Evolutionary conservation across 306 rosid genomes (phyloP).

Genomic region (Luffa acutangula): DNA sequence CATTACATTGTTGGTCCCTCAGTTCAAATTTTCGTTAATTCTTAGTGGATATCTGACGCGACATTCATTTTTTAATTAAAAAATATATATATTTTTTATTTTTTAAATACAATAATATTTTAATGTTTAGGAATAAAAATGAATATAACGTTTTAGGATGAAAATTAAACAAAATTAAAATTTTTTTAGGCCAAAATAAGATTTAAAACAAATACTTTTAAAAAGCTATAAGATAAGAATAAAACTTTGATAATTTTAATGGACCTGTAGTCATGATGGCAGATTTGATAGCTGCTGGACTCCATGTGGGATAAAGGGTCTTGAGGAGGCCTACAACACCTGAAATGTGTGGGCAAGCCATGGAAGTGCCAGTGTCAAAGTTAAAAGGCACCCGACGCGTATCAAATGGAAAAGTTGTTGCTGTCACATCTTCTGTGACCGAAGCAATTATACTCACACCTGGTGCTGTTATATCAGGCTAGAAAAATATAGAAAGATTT

Average conservation of each 20-base stretch:
- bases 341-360: conserved; percentile 9
- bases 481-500: neutral
- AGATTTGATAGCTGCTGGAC: conserved; percentile 12
- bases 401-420: neutral
- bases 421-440: neutral
- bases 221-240: too few relatives aligned
- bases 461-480: conserved; percentile 9
- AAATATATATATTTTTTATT: too few relatives aligned
- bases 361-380: conserved; percentile 5
- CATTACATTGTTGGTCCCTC: too few relatives aligned
- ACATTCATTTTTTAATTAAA: too few relatives aligned
- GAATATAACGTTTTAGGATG: too few relatives aligned
- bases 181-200: too few relatives aligned
- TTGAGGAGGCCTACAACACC: conserved; percentile 1
- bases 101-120: too few relatives aligned
- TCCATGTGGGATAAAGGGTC: conserved; percentile 1
- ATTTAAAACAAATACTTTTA: too few relatives aligned
- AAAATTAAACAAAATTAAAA: too few relatives aligned
- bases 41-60: too few relatives aligned
- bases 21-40: too few relatives aligned
- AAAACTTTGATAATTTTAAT: neutral
- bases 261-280: conserved; percentile 9
- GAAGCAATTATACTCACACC: neutral
- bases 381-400: neutral
- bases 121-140: too few relatives aligned